Evolutionary conservation across 768 basidiomycete genomes (phyloP).

Genomic region (Flagelloscypha sp.): DNA sequence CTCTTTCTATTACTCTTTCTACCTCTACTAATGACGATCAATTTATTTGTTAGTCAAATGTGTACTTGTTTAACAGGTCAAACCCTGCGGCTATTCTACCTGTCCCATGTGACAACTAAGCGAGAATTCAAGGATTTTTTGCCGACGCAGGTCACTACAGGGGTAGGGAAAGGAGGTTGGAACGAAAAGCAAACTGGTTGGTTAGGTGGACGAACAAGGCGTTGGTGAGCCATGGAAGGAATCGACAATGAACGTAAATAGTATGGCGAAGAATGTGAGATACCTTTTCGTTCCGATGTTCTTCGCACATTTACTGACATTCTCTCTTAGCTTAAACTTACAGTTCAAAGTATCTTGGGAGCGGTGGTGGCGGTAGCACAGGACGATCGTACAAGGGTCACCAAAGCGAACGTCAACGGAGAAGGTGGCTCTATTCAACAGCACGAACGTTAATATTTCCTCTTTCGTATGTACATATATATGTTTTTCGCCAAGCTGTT

Average conservation of each 20-base stretch:
- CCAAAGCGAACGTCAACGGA: constrained; percentile 85
- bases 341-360: constrained; percentile 89
- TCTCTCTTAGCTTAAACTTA: constrained; percentile 65
- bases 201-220: constrained; percentile 87
- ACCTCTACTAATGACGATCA: not conserved
- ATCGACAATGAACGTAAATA: constrained; percentile 91
- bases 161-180: constrained; percentile 96
- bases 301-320: constrained; percentile 3
- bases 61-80: constrained; percentile 73
- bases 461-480: too few relatives aligned
- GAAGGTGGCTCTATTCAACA: constrained; percentile 97
- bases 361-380: constrained; percentile 88
- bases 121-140: constrained; percentile 74
- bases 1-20: not conserved
- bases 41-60: constrained; percentile 62
- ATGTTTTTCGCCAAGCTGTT: too few relatives aligned
- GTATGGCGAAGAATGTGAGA: constrained; percentile 87
- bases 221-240: constrained; percentile 98
- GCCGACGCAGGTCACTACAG: constrained; percentile 76
- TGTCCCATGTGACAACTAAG: constrained; percentile 89
- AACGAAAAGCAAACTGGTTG: constrained; percentile 90
- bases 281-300: not conserved
- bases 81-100: constrained; percentile 83
- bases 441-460: too few relatives aligned
- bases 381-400: constrained; percentile 88